Percentiles rank a stretch among this genome's conserved stretches.
These are phyloP conservation scores for Gracilaria domingensis DNA, from an alignment of 23 red algal genomes.

Conservation along the genomic window DNA sequence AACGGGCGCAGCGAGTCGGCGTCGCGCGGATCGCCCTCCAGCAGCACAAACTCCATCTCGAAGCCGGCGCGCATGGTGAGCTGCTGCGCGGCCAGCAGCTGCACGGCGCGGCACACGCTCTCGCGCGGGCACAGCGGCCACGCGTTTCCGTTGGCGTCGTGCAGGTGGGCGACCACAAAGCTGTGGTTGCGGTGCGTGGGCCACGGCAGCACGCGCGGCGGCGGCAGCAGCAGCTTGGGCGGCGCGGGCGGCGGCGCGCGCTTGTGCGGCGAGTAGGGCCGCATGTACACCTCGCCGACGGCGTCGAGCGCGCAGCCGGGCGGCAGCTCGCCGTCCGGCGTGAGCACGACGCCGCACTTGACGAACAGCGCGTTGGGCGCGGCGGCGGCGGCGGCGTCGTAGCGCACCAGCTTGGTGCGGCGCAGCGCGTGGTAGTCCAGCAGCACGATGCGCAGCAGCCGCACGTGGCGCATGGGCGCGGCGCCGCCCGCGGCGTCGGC, in stretches of 20 bases:
- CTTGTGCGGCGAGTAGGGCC: background rate
- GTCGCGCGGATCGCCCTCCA: background rate
- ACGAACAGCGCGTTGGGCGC: slow-evolving; percentile 1
- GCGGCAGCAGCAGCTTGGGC: background rate
- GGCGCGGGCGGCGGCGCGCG: background rate
- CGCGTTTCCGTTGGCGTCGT: background rate
- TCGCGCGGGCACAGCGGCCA: slow-evolving; percentile 40
- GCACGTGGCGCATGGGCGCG: background rate
- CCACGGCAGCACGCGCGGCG: background rate
- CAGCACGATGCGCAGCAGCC: slow-evolving; percentile 34
- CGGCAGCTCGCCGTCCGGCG: background rate
- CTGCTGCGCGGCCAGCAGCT: slow-evolving; percentile 23
- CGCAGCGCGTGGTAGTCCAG: slow-evolving; percentile 17
- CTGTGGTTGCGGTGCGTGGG: slow-evolving; percentile 44
- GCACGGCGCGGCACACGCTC: slow-evolving; percentile 23
- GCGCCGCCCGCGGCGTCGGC: background rate
- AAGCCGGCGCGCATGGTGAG: slow-evolving; percentile 58
- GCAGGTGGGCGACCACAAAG: slow-evolving; percentile 23
- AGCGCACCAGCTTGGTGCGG: slow-evolving; percentile 2
- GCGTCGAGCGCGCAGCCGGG: background rate
- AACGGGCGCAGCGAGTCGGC: background rate
- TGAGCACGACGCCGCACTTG: slow-evolving; percentile 1
- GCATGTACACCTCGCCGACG: slow-evolving; percentile 23
- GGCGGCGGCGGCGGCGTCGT: background rate
- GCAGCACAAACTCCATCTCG: slow-evolving; percentile 63